phyloP scores from a whole-genome alignment of 108 stramenopile species.

The Parmales sp. region DNA sequence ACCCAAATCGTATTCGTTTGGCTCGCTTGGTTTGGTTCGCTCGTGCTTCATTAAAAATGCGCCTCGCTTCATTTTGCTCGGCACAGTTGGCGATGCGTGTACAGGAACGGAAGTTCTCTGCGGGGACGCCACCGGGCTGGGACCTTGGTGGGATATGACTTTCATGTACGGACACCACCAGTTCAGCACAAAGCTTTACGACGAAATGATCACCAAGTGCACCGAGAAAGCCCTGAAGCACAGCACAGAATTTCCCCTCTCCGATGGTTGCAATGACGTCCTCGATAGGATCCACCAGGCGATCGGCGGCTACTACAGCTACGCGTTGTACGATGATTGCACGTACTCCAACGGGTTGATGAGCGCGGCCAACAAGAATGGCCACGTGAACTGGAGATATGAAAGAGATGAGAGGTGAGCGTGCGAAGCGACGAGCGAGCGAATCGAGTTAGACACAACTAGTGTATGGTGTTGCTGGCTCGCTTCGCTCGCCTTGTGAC shows the following conservation, averaged over 20 bases:
- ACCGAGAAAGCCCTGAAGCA: slow-evolving; percentile 6
- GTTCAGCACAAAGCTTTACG: slow-evolving; percentile 41
- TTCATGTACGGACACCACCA: slow-evolving; percentile 67
- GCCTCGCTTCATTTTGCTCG: too few relatives aligned
- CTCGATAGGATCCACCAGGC: slow-evolving; percentile 27
- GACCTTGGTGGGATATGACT: slow-evolving; percentile 38
- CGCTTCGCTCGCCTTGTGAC: too few relatives aligned
- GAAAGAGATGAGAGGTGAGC: neutral
- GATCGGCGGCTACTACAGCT: slow-evolving; percentile 58
- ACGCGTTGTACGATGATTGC: slow-evolving; percentile 62
- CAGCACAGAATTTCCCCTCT: neutral
- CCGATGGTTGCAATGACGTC: slow-evolving; percentile 29
- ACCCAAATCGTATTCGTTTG: neutral
- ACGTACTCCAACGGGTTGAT: slow-evolving; percentile 42
- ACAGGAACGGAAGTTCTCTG: slow-evolving; percentile 55
- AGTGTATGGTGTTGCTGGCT: too few relatives aligned
- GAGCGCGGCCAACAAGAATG: neutral
- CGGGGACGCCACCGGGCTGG: slow-evolving; percentile 27
- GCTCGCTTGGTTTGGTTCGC: slow-evolving; percentile 31
- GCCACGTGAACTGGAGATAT: neutral
- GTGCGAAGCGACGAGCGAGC: too few relatives aligned
- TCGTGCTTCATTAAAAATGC: too few relatives aligned
- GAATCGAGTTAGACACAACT: too few relatives aligned
- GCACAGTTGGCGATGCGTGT: slow-evolving; percentile 75
- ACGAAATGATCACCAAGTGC: slow-evolving; percentile 40